Conservation (phyloP, 2,329 filamentous ascomycete species). For the Podosphaera xanthii region DNA sequence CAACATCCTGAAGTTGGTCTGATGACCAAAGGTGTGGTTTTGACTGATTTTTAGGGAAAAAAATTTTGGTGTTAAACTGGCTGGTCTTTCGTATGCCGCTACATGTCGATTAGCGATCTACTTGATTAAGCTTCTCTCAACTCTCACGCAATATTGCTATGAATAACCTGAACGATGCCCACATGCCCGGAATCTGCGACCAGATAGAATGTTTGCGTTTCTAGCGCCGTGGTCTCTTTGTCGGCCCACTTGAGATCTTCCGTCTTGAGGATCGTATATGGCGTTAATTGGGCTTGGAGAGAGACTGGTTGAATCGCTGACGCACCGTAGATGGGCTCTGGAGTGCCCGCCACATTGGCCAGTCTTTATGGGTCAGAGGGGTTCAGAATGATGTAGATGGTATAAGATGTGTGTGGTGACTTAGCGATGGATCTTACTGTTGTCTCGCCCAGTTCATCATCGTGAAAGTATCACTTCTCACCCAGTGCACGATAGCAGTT, state of each 20-base stretch:
- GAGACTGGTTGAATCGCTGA: slow-evolving; percentile 70
- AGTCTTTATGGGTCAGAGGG: slow-evolving; percentile 22
- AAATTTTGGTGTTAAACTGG: slow-evolving; percentile 90
- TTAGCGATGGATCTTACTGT: slow-evolving; percentile 36
- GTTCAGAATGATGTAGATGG: slow-evolving; percentile 5
- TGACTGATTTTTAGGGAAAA: slow-evolving; percentile 42
- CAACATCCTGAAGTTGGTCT: slow-evolving; percentile 52
- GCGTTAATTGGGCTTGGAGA: slow-evolving; percentile 51
- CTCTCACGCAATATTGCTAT: slow-evolving; percentile 83
- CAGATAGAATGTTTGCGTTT: slow-evolving; percentile 90
- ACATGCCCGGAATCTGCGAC: slow-evolving; percentile 55
- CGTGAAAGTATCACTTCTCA: slow-evolving; percentile 16
- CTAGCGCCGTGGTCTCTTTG: slow-evolving; percentile 68
- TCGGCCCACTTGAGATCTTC: slow-evolving; percentile 65
- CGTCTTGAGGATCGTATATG: slow-evolving; percentile 58
- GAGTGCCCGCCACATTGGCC: slow-evolving; percentile 73
- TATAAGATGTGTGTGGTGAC: slow-evolving; percentile 2
- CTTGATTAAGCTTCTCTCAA: slow-evolving; percentile 2
- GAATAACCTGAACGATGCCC: slow-evolving; percentile 75
- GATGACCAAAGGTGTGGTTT: slow-evolving; percentile 67
- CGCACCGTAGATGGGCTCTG: slow-evolving; percentile 88
- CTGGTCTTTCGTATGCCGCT: slow-evolving; percentile 76
- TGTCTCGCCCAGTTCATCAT: slow-evolving; percentile 95
- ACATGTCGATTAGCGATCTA: slow-evolving; percentile 10
- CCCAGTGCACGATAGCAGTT: too few relatives aligned